Conservation (phyloP, 2,329 filamentous ascomycete genomes). For the Neonectria faginata region DNA sequence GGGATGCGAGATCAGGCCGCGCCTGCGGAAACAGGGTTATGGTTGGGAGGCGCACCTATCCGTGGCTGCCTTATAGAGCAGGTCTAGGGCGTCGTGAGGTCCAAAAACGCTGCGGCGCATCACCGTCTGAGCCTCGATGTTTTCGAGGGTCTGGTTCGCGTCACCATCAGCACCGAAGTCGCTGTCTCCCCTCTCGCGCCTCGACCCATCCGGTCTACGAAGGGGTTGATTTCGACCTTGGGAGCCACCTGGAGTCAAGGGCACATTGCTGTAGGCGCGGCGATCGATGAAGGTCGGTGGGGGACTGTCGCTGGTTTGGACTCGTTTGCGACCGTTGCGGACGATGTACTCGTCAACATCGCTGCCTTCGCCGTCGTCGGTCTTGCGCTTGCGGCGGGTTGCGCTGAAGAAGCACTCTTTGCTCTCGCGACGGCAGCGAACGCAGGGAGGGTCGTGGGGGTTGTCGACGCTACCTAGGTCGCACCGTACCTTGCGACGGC, state of each 20-base stretch:
- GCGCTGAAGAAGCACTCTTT: constrained; percentile 98
- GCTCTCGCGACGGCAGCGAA: constrained; percentile 91
- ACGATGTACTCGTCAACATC: constrained; percentile 75
- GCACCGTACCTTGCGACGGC: constrained; percentile 71
- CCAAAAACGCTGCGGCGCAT: constrained; percentile 84
- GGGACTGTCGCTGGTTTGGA: constrained; percentile 61
- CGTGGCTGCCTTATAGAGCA: constrained; percentile 88
- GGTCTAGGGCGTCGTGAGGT: constrained; percentile 90
- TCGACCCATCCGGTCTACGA: constrained; percentile 66
- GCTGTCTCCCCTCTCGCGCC: constrained; percentile 46
- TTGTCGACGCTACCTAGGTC: constrained; percentile 85
- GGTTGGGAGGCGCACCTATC: constrained; percentile 61
- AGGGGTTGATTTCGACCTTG: constrained; percentile 75
- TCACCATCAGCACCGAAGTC: constrained; percentile 62
- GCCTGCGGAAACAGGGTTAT: constrained; percentile 1
- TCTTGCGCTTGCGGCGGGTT: constrained; percentile 91
- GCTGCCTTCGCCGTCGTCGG: constrained; percentile 66
- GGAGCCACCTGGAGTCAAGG: constrained; percentile 73
- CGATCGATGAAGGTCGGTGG: constrained; percentile 56
- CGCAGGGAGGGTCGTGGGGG: constrained; percentile 92
- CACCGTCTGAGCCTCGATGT: constrained; percentile 72
- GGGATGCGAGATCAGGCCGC: constrained; percentile 3
- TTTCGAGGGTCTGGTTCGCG: constrained; percentile 71
- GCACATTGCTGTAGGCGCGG: constrained; percentile 63
- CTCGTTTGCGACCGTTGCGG: constrained; percentile 78